Evolutionary conservation across 345 rosid species (phyloP).

Genomic region (Kernera saxatilis): DNA sequence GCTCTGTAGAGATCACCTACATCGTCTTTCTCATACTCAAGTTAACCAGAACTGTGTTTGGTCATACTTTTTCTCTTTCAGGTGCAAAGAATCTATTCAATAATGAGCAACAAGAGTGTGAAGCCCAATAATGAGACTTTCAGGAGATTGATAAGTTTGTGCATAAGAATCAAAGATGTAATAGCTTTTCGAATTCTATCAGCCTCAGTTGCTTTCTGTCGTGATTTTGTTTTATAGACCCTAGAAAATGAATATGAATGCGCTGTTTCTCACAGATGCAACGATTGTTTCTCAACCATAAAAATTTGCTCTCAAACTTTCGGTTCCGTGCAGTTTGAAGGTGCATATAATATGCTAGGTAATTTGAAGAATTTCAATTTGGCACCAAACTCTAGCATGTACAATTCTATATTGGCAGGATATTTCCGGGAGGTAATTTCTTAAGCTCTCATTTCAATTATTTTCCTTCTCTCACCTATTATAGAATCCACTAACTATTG

Average conservation of each 20-base stretch:
- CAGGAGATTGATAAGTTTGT: constrained; percentile 60
- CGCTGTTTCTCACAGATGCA: constrained; percentile 13
- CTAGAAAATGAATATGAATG: neutral
- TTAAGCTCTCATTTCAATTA: neutral
- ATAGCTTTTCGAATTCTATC: constrained; percentile 21
- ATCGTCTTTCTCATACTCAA: neutral
- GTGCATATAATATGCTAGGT: constrained; percentile 69
- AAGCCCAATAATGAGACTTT: constrained; percentile 59
- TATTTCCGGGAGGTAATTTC: constrained; percentile 66
- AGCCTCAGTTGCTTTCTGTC: neutral
- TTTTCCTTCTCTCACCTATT: neutral
- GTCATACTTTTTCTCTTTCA: constrained; percentile 9
- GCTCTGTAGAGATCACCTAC: neutral
- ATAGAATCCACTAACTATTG: neutral
- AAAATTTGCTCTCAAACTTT: neutral
- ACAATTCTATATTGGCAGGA: constrained; percentile 72
- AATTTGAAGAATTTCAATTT: constrained; percentile 56
- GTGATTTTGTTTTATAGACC: neutral
- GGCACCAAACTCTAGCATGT: constrained; percentile 57
- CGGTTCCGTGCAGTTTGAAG: constrained; percentile 47
- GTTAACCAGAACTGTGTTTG: neutral
- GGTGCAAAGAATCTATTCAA: constrained; percentile 61
- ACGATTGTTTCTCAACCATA: neutral
- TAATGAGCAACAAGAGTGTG: constrained; percentile 46
- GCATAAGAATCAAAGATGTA: constrained; percentile 79